Evolutionary conservation across 371 early-diverging fungal genomes (phyloP).

Genomic region (Chytridium lagenaria): DNA sequence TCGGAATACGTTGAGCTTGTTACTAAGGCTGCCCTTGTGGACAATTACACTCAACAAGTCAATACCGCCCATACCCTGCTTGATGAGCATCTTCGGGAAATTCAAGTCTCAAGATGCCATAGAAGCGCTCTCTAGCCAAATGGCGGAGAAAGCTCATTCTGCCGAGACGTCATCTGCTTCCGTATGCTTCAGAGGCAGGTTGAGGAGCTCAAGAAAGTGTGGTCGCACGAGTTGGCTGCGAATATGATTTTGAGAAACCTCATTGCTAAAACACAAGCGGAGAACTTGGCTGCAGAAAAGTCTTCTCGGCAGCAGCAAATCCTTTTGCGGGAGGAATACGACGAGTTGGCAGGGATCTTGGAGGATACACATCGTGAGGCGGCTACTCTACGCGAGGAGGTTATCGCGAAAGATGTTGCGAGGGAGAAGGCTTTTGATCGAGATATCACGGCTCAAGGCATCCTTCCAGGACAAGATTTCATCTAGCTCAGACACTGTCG

Average conservation of each 20-base stretch:
- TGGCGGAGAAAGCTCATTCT: neutral
- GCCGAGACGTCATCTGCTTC: conserved; percentile 17
- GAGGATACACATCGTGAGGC: conserved; percentile 39
- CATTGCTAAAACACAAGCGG: conserved; percentile 48
- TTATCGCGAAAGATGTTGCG: conserved; percentile 15
- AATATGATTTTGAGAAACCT: conserved; percentile 47
- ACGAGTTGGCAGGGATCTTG: conserved; percentile 43
- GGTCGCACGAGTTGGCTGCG: conserved; percentile 51
- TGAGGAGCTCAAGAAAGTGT: conserved; percentile 52
- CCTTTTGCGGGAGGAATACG: conserved; percentile 46
- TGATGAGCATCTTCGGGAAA: conserved; percentile 45
- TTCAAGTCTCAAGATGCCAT: conserved; percentile 43
- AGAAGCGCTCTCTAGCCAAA: conserved; percentile 34
- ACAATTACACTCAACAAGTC: conserved; percentile 38
- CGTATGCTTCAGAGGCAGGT: conserved; percentile 41
- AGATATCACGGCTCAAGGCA: conserved; percentile 35
- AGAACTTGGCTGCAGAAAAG: conserved; percentile 40
- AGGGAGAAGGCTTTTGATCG: conserved; percentile 30
- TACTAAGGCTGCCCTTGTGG: conserved; percentile 39
- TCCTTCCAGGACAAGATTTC: conserved; percentile 23
- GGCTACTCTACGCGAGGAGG: conserved; percentile 9
- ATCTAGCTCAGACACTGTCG: neutral
- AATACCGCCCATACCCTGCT: conserved; percentile 45
- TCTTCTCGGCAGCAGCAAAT: conserved; percentile 35
- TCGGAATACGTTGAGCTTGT: conserved; percentile 45